Conservation (phyloP, 345 rosid species). For the Eucalyptus microcorys region DNA sequence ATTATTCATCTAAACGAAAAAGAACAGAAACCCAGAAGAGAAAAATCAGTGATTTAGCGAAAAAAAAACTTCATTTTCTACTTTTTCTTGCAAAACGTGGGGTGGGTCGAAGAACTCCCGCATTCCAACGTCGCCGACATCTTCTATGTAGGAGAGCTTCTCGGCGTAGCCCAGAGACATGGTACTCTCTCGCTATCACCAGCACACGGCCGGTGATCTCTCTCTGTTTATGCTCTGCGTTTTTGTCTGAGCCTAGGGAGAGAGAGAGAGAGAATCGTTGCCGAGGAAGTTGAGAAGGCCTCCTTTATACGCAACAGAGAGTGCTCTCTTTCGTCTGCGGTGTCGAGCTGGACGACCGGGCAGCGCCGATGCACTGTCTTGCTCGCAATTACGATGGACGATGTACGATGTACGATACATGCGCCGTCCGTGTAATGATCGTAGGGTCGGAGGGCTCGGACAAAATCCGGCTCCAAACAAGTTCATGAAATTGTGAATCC, state of each 20-base stretch:
- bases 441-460: not conserved
- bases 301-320: not conserved
- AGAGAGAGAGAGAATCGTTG: not conserved
- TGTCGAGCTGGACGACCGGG: not conserved
- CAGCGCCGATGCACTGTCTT: not conserved
- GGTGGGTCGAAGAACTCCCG: slow-evolving; percentile 79
- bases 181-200: not conserved
- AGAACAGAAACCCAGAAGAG: not conserved
- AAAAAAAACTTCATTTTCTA: not conserved
- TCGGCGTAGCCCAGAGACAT: slow-evolving; percentile 99
- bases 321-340: not conserved
- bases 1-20: not conserved
- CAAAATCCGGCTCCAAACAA: not conserved
- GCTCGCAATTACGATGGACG: not conserved
- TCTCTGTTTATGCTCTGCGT: not conserved
- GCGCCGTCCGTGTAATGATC: not conserved
- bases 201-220: not conserved
- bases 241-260: not conserved
- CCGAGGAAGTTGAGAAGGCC: not conserved
- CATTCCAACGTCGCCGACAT: slow-evolving; percentile 98
- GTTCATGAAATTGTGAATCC: not conserved
- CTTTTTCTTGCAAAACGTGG: slow-evolving; percentile 67
- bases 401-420: not conserved
- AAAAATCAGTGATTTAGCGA: not conserved
- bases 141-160: slow-evolving; percentile 98